Evolutionary conservation across 2,329 filamentous ascomycete genomes (phyloP).

Genomic region (Ustulina deusta): DNA sequence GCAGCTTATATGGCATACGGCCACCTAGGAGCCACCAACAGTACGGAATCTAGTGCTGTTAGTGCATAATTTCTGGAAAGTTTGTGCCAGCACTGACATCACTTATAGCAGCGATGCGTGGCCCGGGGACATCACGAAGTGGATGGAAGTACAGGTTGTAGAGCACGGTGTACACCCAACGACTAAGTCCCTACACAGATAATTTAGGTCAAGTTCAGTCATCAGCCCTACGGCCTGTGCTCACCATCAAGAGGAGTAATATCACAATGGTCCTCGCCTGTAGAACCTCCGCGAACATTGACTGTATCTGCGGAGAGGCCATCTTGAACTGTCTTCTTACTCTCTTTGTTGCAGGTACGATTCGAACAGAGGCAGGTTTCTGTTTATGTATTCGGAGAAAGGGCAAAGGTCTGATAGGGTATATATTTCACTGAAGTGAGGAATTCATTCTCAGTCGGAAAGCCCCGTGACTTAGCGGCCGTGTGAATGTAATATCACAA

Average conservation of each 20-base stretch:
- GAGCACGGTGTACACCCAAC: background rate
- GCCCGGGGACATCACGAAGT: background rate
- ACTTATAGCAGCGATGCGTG: conserved; percentile 4
- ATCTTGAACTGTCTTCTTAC: too few species aligned
- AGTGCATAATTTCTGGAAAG: background rate
- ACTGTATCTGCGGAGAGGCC: too few species aligned
- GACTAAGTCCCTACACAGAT: conserved; percentile 2
- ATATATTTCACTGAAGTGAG: too few species aligned
- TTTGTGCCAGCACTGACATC: background rate
- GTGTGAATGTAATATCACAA: too few species aligned
- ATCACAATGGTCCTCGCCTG: background rate
- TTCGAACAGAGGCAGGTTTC: too few species aligned
- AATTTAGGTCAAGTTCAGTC: background rate
- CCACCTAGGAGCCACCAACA: background rate
- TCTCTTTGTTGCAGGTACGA: too few species aligned
- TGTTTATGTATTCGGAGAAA: too few species aligned
- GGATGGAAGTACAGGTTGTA: conserved; percentile 14
- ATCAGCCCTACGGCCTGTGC: too few species aligned
- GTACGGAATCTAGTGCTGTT: conserved; percentile 6
- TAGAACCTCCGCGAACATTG: too few species aligned
- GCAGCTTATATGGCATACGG: conserved; percentile 3
- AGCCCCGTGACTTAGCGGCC: too few species aligned
- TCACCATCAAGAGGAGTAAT: background rate
- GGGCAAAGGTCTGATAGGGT: too few species aligned
- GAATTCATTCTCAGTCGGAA: too few species aligned